Evolutionary conservation across 176 grass and related monocot species (phyloP).

Genomic region (Bonia amplexicaulis): DNA sequence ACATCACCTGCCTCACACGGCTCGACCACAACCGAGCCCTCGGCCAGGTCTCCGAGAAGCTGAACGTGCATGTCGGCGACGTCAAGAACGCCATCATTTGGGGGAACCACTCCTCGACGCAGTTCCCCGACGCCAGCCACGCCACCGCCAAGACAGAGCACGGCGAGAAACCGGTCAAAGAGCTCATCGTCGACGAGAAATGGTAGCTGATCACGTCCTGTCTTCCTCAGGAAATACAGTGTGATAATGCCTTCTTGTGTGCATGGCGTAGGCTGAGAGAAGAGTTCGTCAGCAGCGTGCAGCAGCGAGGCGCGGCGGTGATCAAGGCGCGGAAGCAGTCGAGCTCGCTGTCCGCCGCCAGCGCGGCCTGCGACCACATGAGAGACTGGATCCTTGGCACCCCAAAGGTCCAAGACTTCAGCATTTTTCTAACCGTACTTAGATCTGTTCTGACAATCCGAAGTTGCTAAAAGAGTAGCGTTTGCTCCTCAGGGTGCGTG

Average conservation of each 20-base stretch:
- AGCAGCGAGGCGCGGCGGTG: constrained; percentile 57
- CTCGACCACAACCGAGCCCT: constrained; percentile 84
- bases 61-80: constrained; percentile 46
- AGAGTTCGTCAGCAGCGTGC: constrained; percentile 54
- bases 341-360: constrained; percentile 70
- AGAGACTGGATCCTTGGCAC: constrained; percentile 73
- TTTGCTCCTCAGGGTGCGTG: constrained; percentile 52
- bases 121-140: constrained; percentile 75
- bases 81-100: constrained; percentile 75
- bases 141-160: constrained; percentile 37
- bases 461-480: neutral
- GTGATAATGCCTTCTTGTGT: neutral
- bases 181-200: constrained; percentile 51
- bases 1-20: constrained; percentile 82
- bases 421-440: neutral
- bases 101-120: constrained; percentile 87
- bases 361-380: constrained; percentile 67
- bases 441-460: neutral
- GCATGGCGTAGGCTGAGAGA: constrained; percentile 44
- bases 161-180: constrained; percentile 43
- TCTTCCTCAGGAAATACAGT: neutral
- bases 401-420: constrained; percentile 39
- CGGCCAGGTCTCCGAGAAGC: constrained; percentile 53
- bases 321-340: constrained; percentile 66
- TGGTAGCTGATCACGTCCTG: constrained; percentile 32